These are phyloP conservation scores for Hymenoscyphus linearis DNA, from an alignment of 2,329 filamentous ascomycete species.

Conservation along the genomic window DNA sequence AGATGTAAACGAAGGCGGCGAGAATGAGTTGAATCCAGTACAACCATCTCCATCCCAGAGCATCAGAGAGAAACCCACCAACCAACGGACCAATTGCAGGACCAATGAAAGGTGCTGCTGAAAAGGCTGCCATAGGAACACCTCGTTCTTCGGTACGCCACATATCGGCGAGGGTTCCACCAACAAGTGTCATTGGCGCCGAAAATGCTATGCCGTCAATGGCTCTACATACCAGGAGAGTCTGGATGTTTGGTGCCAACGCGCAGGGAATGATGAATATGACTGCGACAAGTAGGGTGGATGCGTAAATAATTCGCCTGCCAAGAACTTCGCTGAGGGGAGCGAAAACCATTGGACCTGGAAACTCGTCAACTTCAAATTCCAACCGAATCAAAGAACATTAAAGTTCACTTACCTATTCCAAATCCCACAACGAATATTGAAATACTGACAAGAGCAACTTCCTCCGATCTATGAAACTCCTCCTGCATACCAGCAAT, in stretches of 20 bases:
- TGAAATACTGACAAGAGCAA: conserved; percentile 65
- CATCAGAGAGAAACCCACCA: conserved; percentile 70
- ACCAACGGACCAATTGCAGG: conserved; percentile 72
- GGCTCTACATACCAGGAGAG: conserved; percentile 67
- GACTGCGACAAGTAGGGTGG: conserved; percentile 50
- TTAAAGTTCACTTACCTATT: conserved; percentile 48
- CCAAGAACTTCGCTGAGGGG: conserved; percentile 73
- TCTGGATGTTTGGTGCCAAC: conserved; percentile 68
- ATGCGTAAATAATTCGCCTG: conserved; percentile 60
- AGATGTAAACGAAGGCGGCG: conserved; percentile 60
- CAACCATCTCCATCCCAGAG: conserved; percentile 72
- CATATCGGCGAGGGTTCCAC: conserved; percentile 76
- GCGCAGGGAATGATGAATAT: conserved; percentile 79
- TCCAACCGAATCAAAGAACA: neutral
- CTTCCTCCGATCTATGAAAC: conserved; percentile 67
- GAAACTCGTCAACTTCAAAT: conserved; percentile 8
- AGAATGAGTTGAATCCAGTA: conserved; percentile 86
- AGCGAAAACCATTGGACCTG: conserved; percentile 72
- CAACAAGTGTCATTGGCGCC: conserved; percentile 80
- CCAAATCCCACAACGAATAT: conserved; percentile 81
- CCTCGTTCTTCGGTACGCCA: conserved; percentile 80
- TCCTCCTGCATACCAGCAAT: conserved; percentile 56
- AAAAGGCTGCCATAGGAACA: conserved; percentile 83
- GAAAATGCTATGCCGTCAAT: conserved; percentile 83
- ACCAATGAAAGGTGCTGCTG: conserved; percentile 75